These are phyloP conservation scores for Raffaelea deltoideospora DNA, from an alignment of 2,329 filamentous ascomycete genomes.

Conservation along the genomic window DNA sequence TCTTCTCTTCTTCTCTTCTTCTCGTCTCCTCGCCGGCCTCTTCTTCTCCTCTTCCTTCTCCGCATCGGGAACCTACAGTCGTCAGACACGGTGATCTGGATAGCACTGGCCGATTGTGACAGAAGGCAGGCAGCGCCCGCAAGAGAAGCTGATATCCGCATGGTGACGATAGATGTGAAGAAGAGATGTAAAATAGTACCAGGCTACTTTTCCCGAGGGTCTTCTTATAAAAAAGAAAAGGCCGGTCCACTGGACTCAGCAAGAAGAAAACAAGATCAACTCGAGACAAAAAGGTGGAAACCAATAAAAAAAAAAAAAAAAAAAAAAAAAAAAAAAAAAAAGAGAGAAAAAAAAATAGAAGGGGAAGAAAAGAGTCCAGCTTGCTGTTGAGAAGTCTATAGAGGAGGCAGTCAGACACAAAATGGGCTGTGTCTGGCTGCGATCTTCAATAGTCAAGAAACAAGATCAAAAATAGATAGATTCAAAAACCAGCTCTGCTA, in stretches of 20 bases:
- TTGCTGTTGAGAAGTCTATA: slow-evolving; percentile 10
- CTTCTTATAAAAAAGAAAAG: not conserved
- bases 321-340: slow-evolving; percentile 6
- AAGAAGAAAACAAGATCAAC: too few relatives aligned
- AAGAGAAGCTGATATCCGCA: not conserved
- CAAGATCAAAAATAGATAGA: too few relatives aligned
- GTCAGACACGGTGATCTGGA: slow-evolving; percentile 4
- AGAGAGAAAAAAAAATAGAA: slow-evolving; percentile 8
- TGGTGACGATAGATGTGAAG: not conserved
- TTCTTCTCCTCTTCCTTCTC: not conserved
- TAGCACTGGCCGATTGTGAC: slow-evolving; percentile 6
- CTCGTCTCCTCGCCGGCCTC: not conserved
- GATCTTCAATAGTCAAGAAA: too few relatives aligned
- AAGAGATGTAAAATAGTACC: too few relatives aligned
- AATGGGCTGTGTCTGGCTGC: too few relatives aligned
- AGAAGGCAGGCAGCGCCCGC: slow-evolving; percentile 7
- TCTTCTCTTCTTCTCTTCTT: not conserved
- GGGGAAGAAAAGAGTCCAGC: slow-evolving; percentile 1
- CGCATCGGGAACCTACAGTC: not conserved
- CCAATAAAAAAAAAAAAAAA: slow-evolving; percentile 6
- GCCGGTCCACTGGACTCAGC: too few relatives aligned
- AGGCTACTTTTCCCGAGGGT: not conserved
- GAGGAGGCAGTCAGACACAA: slow-evolving; percentile 3
- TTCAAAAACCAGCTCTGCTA: too few relatives aligned
- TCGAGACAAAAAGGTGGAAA: slow-evolving; percentile 1